Evolutionary conservation across 1,284 basidiomycete genomes (phyloP), one percentile per base, ranked within the genome.

Genomic region (Trichosporon sp.): DNA sequence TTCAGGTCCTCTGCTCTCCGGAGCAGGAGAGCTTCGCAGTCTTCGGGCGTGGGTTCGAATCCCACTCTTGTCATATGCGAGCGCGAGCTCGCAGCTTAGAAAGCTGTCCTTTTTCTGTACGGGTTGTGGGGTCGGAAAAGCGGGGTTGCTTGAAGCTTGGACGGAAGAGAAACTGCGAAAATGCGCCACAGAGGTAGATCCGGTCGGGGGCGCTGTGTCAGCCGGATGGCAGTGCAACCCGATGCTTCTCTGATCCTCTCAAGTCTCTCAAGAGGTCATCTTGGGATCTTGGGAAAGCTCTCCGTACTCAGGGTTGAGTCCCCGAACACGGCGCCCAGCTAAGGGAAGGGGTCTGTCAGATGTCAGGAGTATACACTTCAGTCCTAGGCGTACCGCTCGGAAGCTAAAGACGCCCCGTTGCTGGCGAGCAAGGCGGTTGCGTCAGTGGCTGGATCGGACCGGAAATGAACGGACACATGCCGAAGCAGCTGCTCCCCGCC

Each of bases 41-140:
- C 77, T 78, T 78, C 77, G 78, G 77, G 74, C 78, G 78, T 79
- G 78, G 78, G 78, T 79, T 79, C 78, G 78, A 79, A 79, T 76
- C 78, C 78, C 78, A 79, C 77, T 76, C 64, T 66, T 23, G 68
- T 69, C 68, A 69, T 34, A 47, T 23, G 44, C 44, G 44, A 47
- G 44, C 44, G 44, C 44, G 44, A 47, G 44, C n/a, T 47, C 44
- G 44, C 44, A 47, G 21, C n/a, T n/a, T 47, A 9, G 44, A 47
- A 3, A 47, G 44, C 44, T 47, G 44, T 47, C 44, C 44, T 47
- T 47, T 47, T 47, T 47, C 44, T 47, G 44, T n/a, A 7, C 15
- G 6, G n/a, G 21, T 47, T 23, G 44, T n/a, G 21, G 44, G 21
- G 4, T 47, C n/a, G 18, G n/a, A 11, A 7, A 47, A n/a, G 44